phyloP scores from a whole-genome alignment of 2,329 filamentous ascomycete genomes.

The Paecilomyces dactylethromorphus region DNA sequence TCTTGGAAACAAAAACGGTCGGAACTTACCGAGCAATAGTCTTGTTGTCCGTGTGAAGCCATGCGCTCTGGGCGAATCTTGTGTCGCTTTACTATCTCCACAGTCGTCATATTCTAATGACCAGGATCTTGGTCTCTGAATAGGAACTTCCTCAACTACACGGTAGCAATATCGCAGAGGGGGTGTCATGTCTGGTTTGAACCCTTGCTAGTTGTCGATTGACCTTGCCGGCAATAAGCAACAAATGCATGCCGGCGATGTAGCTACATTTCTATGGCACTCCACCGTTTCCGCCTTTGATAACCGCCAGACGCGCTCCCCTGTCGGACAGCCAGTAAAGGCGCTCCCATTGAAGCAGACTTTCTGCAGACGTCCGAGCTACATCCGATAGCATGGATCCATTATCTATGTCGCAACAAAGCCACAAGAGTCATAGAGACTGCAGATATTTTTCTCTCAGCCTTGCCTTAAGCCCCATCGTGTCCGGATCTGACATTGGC shows the following conservation, averaged over 20 bases:
- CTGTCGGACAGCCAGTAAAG: neutral
- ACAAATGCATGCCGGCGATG: too few relatives aligned
- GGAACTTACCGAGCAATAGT: constrained; percentile 10
- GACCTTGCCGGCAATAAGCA: too few relatives aligned
- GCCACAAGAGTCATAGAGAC: neutral
- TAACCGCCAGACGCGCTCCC: neutral
- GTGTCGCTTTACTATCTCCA: too few relatives aligned
- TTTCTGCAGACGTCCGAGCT: neutral
- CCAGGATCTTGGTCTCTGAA: too few relatives aligned
- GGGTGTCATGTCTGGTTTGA: too few relatives aligned
- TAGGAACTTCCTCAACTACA: too few relatives aligned
- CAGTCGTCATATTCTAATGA: too few relatives aligned
- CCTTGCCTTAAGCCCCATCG: neutral
- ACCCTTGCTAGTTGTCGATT: too few relatives aligned
- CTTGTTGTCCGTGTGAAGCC: neutral
- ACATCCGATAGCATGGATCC: too few relatives aligned
- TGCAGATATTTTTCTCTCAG: neutral
- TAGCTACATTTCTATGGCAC: too few relatives aligned
- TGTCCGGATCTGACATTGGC: neutral
- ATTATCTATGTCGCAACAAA: neutral
- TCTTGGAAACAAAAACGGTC: neutral
- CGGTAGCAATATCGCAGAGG: too few relatives aligned
- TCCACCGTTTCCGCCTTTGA: neutral
- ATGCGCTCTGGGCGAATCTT: too few relatives aligned
- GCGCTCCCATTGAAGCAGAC: neutral